Conservation (phyloP, 768 basidiomycete genomes). For the Brasilioporus rufonigricans region DNA sequence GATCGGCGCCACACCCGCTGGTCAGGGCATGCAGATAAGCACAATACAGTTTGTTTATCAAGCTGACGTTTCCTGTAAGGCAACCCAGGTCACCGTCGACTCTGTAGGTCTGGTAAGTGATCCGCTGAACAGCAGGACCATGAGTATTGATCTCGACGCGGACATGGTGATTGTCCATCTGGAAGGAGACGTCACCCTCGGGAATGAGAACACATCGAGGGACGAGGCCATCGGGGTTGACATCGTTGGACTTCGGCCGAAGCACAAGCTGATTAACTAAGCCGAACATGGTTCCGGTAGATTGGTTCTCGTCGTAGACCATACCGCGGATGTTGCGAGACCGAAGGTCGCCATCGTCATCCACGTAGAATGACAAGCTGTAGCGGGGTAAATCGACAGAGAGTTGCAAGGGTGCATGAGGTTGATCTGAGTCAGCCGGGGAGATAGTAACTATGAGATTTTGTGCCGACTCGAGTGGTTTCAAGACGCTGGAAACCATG, state of each 20-base stretch:
- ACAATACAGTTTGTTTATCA: conserved; percentile 34
- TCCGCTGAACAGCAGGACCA: neutral
- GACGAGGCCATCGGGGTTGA: neutral
- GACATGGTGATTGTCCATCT: conserved; percentile 15
- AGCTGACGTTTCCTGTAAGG: conserved; percentile 24
- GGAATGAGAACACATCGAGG: conserved; percentile 39
- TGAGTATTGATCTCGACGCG: conserved; percentile 8
- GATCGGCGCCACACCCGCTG: conserved; percentile 41
- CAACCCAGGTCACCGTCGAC: conserved; percentile 33
- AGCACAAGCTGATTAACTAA: conserved; percentile 40
- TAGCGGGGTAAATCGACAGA: conserved; percentile 40
- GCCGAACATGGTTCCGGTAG: conserved; percentile 44
- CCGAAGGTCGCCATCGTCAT: conserved; percentile 24
- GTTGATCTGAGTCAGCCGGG: neutral
- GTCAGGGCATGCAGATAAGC: conserved; percentile 48
- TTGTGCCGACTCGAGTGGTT: conserved; percentile 22
- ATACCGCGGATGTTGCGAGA: conserved; percentile 42
- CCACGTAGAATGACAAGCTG: conserved; percentile 36
- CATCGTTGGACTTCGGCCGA: conserved; percentile 18
- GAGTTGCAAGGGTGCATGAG: conserved; percentile 11
- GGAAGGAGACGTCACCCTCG: conserved; percentile 26
- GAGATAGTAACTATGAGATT: conserved; percentile 22
- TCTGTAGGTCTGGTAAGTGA: conserved; percentile 30
- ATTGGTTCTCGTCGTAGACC: conserved; percentile 41
- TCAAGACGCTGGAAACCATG: conserved; percentile 26